phyloP scores from a whole-genome alignment of 768 basidiomycete genomes.

The Suillus variegatus region DNA sequence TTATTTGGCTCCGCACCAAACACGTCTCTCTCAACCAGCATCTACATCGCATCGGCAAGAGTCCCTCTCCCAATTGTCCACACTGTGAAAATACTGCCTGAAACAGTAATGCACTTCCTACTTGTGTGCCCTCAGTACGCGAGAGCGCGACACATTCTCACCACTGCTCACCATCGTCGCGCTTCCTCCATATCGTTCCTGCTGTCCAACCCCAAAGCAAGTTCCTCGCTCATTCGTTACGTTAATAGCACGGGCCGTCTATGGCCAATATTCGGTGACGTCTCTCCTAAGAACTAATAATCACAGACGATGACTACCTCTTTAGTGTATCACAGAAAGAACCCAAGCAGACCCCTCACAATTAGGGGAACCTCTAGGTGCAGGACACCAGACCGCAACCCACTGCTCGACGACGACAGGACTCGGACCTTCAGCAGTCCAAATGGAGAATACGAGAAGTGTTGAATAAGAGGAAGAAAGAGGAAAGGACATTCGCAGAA shows the following conservation, averaged over 20 bases:
- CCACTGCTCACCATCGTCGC: not conserved
- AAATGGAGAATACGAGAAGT: too few relatives aligned
- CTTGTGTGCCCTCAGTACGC: slow-evolving; percentile 25
- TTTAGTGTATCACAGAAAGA: too few relatives aligned
- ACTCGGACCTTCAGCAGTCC: too few relatives aligned
- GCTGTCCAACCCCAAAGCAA: not conserved
- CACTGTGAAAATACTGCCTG: slow-evolving; percentile 18
- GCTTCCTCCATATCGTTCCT: not conserved
- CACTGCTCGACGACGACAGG: too few relatives aligned
- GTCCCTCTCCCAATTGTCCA: slow-evolving; percentile 26
- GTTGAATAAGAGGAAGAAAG: too few relatives aligned
- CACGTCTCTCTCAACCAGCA: slow-evolving; percentile 33
- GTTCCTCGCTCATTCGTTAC: not conserved
- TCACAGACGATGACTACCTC: too few relatives aligned
- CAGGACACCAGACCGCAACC: too few relatives aligned
- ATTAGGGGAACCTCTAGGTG: too few relatives aligned
- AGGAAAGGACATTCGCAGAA: too few relatives aligned
- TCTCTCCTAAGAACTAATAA: not conserved
- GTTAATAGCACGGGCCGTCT: not conserved
- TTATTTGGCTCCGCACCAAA: slow-evolving; percentile 33
- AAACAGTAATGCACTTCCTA: slow-evolving; percentile 34
- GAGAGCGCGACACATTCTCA: not conserved
- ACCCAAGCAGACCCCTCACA: too few relatives aligned
- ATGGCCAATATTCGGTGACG: not conserved
- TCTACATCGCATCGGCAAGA: slow-evolving; percentile 27